phyloP scores from a whole-genome alignment of 371 early-diverging fungal species.

The Aphelidium insulamus region DNA sequence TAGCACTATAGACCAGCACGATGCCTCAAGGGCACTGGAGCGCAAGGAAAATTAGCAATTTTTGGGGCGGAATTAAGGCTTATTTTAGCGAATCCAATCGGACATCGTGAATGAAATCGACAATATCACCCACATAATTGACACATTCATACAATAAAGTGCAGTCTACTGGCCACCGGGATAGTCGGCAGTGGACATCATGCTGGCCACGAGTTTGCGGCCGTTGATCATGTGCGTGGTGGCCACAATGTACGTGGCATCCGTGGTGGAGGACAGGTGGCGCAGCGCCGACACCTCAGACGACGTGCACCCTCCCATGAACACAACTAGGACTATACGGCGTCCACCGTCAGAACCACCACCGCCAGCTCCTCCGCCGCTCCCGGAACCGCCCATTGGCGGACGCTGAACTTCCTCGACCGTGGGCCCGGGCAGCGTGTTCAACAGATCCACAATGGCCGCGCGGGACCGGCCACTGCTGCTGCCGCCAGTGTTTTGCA shows the following conservation, averaged over 20 bases:
- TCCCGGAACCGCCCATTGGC: slow-evolving; percentile 14
- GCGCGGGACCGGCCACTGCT: slow-evolving; percentile 4
- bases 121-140: too few relatives aligned
- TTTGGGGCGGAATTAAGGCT: too few relatives aligned
- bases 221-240: slow-evolving; percentile 77
- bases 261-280: slow-evolving; percentile 33
- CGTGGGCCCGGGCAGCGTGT: slow-evolving; percentile 44
- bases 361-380: slow-evolving; percentile 2
- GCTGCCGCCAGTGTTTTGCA: slow-evolving; percentile 1
- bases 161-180: too few relatives aligned
- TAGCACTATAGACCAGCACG: too few relatives aligned
- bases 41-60: too few relatives aligned
- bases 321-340: slow-evolving; percentile 41
- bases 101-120: too few relatives aligned
- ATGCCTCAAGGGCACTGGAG: too few relatives aligned
- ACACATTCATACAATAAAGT: too few relatives aligned
- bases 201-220: slow-evolving; percentile 34
- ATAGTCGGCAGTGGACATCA: too few relatives aligned
- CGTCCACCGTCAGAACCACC: neutral
- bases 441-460: slow-evolving; percentile 45
- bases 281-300: slow-evolving; percentile 75
- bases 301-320: slow-evolving; percentile 86
- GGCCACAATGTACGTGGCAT: slow-evolving; percentile 56
- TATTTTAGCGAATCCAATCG: too few relatives aligned
- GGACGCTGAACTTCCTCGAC: slow-evolving; percentile 48